Evolutionary conservation across 768 basidiomycete genomes (phyloP).

Genomic region (Suillus subluteus): DNA sequence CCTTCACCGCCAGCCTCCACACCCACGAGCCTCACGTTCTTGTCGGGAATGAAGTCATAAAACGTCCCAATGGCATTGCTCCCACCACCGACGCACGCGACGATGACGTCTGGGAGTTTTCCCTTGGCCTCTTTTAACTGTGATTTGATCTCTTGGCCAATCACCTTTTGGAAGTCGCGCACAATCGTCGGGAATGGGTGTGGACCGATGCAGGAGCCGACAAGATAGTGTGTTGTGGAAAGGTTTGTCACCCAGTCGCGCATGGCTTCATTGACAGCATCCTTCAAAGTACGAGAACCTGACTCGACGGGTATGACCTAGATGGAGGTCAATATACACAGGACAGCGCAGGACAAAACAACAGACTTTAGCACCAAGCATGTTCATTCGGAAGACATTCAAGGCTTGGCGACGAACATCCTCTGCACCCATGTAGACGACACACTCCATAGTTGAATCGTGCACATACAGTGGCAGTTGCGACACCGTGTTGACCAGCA

Average conservation of each 20-base stretch:
- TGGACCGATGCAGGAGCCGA: conserved; percentile 96
- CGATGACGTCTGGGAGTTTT: conserved; percentile 91
- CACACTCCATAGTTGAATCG: conserved; percentile 93
- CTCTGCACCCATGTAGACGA: conserved; percentile 98
- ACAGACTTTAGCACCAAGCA: conserved; percentile 89
- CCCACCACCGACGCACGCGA: conserved; percentile 98
- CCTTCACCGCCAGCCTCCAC: conserved; percentile 99
- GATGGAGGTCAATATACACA: conserved; percentile 5
- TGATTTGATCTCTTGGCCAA: conserved; percentile 90
- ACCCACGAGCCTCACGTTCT: conserved; percentile 83
- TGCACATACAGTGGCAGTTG: conserved; percentile 97
- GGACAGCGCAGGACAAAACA: neutral
- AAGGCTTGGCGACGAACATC: conserved; percentile 95
- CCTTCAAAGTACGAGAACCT: conserved; percentile 94
- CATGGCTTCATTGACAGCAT: conserved; percentile 98
- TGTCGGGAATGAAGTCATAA: conserved; percentile 93
- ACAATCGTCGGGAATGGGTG: conserved; percentile 99
- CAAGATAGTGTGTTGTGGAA: conserved; percentile 91
- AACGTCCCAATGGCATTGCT: conserved; percentile 98
- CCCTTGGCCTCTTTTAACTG: conserved; percentile 74
- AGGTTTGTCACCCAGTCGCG: conserved; percentile 99
- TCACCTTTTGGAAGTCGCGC: conserved; percentile 95
- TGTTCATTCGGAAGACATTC: conserved; percentile 97
- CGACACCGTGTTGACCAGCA: conserved; percentile 98
- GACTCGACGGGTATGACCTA: conserved; percentile 94